A percentile compares a stretch with the other conserved stretches of the same genome.
phyloP scores from a whole-genome alignment of 2,329 filamentous ascomycete genomes.

The Cryphonectria carpinicola region DNA sequence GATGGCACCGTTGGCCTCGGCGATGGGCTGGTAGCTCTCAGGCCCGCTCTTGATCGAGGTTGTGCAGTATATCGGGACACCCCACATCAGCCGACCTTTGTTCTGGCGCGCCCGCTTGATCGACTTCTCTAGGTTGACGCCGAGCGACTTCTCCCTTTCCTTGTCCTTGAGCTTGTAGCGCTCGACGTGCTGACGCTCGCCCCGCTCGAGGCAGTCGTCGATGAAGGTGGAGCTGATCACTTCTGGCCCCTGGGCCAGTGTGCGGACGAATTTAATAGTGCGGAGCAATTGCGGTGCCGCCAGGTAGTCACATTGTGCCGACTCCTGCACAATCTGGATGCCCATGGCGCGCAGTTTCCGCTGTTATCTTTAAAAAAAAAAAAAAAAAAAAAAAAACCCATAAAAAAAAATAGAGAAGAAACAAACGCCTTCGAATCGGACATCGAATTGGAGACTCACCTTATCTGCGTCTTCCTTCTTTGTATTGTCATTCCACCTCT shows the following conservation, averaged over 20 bases:
- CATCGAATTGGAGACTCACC: slow-evolving; percentile 53
- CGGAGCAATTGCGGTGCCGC: slow-evolving; percentile 86
- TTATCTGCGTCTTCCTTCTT: slow-evolving; percentile 79
- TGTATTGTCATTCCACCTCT: slow-evolving; percentile 75
- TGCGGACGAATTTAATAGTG: slow-evolving; percentile 91
- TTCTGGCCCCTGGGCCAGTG: slow-evolving; percentile 77
- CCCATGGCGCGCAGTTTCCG: slow-evolving; percentile 81
- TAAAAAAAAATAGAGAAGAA: too few relatives aligned
- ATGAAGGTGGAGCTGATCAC: slow-evolving; percentile 81
- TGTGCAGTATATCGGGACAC: slow-evolving; percentile 83
- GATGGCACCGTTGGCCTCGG: slow-evolving; percentile 84
- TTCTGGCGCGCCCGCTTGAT: slow-evolving; percentile 75
- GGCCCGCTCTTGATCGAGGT: slow-evolving; percentile 78
- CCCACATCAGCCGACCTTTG: slow-evolving; percentile 73
- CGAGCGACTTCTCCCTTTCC: slow-evolving; percentile 72
- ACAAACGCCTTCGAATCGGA: slow-evolving; percentile 27
- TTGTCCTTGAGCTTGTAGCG: slow-evolving; percentile 73
- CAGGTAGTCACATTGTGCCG: slow-evolving; percentile 78
- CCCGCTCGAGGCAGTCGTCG: slow-evolving; percentile 72
- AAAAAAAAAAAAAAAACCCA: too few relatives aligned
- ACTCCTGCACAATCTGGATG: slow-evolving; percentile 78
- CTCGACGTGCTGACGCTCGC: slow-evolving; percentile 65
- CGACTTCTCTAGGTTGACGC: slow-evolving; percentile 70
- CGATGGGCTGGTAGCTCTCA: slow-evolving; percentile 84
- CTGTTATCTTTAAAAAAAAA: too few relatives aligned